phyloP scores from a whole-genome alignment of 495 filamentous ascomycete species.

The Talaromyces proteolyticus region DNA sequence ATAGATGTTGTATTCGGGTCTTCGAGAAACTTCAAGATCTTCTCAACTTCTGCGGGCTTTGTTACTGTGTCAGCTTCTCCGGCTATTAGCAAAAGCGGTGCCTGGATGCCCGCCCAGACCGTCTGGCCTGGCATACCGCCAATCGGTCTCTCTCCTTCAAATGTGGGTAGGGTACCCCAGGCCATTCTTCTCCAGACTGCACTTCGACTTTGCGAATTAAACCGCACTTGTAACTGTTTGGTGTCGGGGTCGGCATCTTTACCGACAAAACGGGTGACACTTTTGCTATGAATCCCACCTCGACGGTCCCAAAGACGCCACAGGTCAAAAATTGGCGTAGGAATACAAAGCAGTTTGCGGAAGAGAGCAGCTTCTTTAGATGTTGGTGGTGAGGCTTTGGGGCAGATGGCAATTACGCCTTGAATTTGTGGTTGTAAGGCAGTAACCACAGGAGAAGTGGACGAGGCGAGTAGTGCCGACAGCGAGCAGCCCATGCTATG shows the following conservation, averaged over 20 bases:
- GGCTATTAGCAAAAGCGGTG: slow-evolving; percentile 73
- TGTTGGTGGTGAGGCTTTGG: slow-evolving; percentile 55
- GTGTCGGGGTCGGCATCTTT: slow-evolving; percentile 64
- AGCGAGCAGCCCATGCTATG: slow-evolving; percentile 87
- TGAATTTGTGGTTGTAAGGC: slow-evolving; percentile 56
- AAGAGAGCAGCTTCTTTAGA: slow-evolving; percentile 45
- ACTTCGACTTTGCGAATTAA: slow-evolving; percentile 77
- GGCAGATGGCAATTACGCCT: slow-evolving; percentile 77
- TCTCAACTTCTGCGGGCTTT: slow-evolving; percentile 60
- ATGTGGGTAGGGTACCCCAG: slow-evolving; percentile 58
- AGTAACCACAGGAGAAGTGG: slow-evolving; percentile 37
- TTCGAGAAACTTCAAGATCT: slow-evolving; percentile 58
- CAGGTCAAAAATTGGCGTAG: slow-evolving; percentile 66
- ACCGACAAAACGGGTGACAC: slow-evolving; percentile 77
- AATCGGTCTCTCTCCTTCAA: slow-evolving; percentile 36
- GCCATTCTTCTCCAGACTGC: slow-evolving; percentile 82
- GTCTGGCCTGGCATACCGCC: slow-evolving; percentile 64
- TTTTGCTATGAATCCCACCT: slow-evolving; percentile 70
- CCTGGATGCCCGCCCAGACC: slow-evolving; percentile 65
- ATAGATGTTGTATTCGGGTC: slow-evolving; percentile 12
- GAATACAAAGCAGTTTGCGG: slow-evolving; percentile 56
- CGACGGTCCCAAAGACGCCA: slow-evolving; percentile 76
- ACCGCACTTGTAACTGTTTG: slow-evolving; percentile 71
- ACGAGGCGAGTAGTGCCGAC: slow-evolving; percentile 66
- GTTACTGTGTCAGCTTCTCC: slow-evolving; percentile 74